These are phyloP conservation scores for Hymenoscyphus salicellus DNA, from an alignment of 2,329 filamentous ascomycete genomes.

Conservation along the genomic window DNA sequence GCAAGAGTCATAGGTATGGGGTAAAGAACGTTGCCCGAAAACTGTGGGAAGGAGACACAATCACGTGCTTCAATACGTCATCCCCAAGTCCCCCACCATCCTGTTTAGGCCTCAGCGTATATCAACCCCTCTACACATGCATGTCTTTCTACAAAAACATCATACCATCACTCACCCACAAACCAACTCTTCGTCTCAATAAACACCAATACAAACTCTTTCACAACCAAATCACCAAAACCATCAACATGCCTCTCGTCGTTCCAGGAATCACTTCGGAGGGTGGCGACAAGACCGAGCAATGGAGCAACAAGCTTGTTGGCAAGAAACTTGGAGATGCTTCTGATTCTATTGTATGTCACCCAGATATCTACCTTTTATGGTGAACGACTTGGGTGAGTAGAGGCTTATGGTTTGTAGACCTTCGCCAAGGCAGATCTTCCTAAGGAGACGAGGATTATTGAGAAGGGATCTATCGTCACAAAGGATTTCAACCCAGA, in stretches of 20 bases:
- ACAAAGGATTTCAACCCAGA: conserved; percentile 52
- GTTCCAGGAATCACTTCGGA: conserved; percentile 53
- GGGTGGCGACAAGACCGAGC: conserved; percentile 44
- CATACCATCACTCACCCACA: not conserved
- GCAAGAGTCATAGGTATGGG: too few relatives aligned
- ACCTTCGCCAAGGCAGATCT: conserved; percentile 60
- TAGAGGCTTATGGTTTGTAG: conserved; percentile 38
- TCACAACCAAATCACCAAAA: conserved; percentile 17
- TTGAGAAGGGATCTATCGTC: conserved; percentile 55
- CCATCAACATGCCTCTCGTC: conserved; percentile 60
- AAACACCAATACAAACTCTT: conserved; percentile 19
- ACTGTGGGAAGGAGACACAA: not conserved
- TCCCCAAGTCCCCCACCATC: not conserved
- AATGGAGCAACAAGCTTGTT: conserved; percentile 61
- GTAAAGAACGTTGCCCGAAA: too few relatives aligned
- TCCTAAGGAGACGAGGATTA: conserved; percentile 54
- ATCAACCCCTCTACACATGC: not conserved
- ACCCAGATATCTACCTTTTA: too few relatives aligned
- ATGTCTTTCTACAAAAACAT: conserved; percentile 7
- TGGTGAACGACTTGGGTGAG: too few relatives aligned
- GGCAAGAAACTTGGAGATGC: conserved; percentile 60
- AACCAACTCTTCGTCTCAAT: not conserved
- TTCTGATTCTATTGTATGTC: conserved; percentile 52
- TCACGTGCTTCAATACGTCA: not conserved
- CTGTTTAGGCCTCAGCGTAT: not conserved